A percentile compares a stretch with the other conserved stretches of the same genome.
These are phyloP conservation scores for Dryadomyces quercivorus DNA, from an alignment of 2,329 filamentous ascomycete species.

Conservation along the genomic window DNA sequence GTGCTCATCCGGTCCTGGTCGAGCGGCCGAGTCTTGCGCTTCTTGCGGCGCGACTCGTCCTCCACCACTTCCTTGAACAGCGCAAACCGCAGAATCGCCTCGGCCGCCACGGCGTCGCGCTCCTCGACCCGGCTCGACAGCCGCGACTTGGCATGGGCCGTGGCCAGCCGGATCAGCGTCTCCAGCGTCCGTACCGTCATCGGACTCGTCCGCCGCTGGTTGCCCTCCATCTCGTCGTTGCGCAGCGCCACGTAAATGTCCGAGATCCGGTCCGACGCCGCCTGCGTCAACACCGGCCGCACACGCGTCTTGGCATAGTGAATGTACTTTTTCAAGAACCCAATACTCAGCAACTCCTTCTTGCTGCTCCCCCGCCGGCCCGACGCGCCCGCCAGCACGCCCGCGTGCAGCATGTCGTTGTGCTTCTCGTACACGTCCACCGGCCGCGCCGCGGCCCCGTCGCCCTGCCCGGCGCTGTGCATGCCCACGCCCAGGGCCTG, in stretches of 20 bases:
- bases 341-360: conserved; percentile 83
- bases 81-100: conserved; percentile 83
- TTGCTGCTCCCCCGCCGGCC: conserved; percentile 66
- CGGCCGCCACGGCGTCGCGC: conserved; percentile 75
- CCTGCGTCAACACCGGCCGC: conserved; percentile 81
- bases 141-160: conserved; percentile 86
- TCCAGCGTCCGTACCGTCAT: conserved; percentile 96
- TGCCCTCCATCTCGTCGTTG: conserved; percentile 92
- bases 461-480: conserved; percentile 50
- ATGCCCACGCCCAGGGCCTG: conserved; percentile 82
- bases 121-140: conserved; percentile 83
- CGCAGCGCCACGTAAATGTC: conserved; percentile 83
- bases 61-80: conserved; percentile 91
- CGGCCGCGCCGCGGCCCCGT: conserved; percentile 46
- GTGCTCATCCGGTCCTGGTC: conserved; percentile 44
- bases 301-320: conserved; percentile 92
- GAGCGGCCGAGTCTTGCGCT: conserved; percentile 54
- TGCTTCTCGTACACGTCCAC: conserved; percentile 95
- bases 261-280: conserved; percentile 83
- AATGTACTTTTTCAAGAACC: conserved; percentile 99
- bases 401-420: conserved; percentile 89
- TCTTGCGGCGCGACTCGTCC: conserved; percentile 69
- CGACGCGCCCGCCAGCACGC: conserved; percentile 65
- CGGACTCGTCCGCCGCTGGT: conserved; percentile 83
- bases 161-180: conserved; percentile 94